Evolutionary conservation across 331 rosid genomes (phyloP).

Genomic region (Malus hybrid): DNA sequence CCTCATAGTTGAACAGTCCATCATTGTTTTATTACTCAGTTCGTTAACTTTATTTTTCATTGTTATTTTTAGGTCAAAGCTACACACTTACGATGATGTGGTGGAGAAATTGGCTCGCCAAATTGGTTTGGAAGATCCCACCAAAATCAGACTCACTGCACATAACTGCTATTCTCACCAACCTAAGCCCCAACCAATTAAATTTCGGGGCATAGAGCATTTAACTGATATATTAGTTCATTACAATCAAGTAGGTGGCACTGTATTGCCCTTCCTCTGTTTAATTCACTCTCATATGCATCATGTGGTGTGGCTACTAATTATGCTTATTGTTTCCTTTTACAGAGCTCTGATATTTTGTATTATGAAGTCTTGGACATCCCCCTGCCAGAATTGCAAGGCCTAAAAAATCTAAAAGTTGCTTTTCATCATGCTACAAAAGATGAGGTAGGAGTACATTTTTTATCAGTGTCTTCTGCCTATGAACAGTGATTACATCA

Average conservation of each 20-base stretch:
- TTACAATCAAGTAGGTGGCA: slow-evolving; percentile 64
- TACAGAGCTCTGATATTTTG: slow-evolving; percentile 66
- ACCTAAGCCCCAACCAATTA: slow-evolving; percentile 86
- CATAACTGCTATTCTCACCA: slow-evolving; percentile 88
- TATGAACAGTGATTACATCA: neutral
- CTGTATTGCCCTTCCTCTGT: neutral
- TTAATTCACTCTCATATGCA: neutral
- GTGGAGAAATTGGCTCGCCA: slow-evolving; percentile 59
- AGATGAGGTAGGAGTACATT: slow-evolving; percentile 53
- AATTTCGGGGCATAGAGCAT: slow-evolving; percentile 65
- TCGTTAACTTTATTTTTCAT: neutral
- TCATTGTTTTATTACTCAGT: neutral
- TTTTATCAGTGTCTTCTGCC: neutral
- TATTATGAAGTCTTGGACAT: slow-evolving; percentile 86
- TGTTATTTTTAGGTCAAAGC: slow-evolving; percentile 44
- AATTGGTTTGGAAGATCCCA: slow-evolving; percentile 69
- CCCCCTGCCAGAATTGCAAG: slow-evolving; percentile 83
- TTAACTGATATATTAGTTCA: slow-evolving; percentile 75
- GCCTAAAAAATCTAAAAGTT: slow-evolving; percentile 69
- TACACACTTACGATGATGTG: slow-evolving; percentile 68
- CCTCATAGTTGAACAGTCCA: neutral
- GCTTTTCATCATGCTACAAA: slow-evolving; percentile 79
- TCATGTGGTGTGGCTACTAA: slow-evolving; percentile 4
- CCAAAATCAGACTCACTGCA: slow-evolving; percentile 78
- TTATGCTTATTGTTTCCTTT: neutral